Conservation (phyloP, 192 early-diverging fungal genomes). For the Coemansia interrupta region DNA sequence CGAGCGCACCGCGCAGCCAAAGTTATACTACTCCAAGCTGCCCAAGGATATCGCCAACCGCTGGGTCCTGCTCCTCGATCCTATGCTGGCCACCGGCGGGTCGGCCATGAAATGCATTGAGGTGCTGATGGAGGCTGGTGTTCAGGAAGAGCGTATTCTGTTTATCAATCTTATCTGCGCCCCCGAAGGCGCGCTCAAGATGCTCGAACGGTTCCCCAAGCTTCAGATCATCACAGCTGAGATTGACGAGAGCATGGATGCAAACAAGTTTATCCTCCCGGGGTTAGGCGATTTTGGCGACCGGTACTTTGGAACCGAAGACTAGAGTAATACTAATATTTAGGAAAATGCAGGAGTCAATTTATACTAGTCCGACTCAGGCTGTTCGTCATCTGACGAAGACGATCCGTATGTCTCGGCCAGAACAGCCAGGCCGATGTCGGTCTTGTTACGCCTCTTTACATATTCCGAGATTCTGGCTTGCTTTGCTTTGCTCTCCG, state of each 20-base stretch:
- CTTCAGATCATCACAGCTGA: conserved; percentile 86
- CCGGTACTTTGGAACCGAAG: conserved; percentile 81
- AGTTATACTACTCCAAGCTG: conserved; percentile 90
- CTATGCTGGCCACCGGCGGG: conserved; percentile 96
- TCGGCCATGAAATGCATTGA: conserved; percentile 90
- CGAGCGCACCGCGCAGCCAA: conserved; percentile 86
- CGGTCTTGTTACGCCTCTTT: too few relatives aligned
- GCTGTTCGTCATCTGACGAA: too few relatives aligned
- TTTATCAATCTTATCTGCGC: conserved; percentile 89
- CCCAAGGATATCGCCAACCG: conserved; percentile 80
- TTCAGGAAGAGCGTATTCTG: conserved; percentile 78
- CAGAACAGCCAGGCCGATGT: too few relatives aligned
- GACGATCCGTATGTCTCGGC: too few relatives aligned
- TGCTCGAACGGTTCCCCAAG: conserved; percentile 68
- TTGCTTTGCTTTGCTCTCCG: too few relatives aligned
- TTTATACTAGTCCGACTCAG: not conserved
- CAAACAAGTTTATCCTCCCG: conserved; percentile 82
- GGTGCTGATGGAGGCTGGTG: conserved; percentile 78
- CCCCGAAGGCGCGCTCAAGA: conserved; percentile 77
- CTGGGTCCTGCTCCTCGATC: conserved; percentile 84
- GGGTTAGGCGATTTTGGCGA: conserved; percentile 92
- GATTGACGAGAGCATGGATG: conserved; percentile 79
- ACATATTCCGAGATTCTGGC: too few relatives aligned
- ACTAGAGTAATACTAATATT: conserved; percentile 9
- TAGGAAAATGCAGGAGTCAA: not conserved